A percentile compares a stretch with the other conserved stretches of the same genome.
Conservation (phyloP, 805 yeast species). For the Candida nanaspora region DNA sequence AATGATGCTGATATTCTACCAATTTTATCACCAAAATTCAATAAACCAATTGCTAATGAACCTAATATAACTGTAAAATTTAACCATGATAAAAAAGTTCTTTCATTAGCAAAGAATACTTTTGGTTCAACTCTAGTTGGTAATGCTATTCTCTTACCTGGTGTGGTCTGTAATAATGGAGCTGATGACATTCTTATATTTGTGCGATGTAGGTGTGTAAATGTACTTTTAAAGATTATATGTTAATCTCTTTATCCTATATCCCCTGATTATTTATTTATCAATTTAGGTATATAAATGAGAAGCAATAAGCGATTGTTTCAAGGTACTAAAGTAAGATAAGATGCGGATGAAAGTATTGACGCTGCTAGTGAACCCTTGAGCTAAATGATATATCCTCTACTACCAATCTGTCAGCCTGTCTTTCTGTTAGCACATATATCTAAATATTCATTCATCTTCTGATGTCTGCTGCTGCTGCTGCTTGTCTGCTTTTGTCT, state of each 20-base stretch:
- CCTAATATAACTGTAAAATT: conserved; percentile 98
- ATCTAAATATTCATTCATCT: too few species aligned
- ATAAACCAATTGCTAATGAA: conserved; percentile 89
- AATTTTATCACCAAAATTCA: conserved; percentile 91
- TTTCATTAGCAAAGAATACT: conserved; percentile 97
- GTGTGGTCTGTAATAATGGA: conserved; percentile 66
- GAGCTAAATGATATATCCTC: too few species aligned
- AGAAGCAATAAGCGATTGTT: too few species aligned
- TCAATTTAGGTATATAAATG: too few species aligned
- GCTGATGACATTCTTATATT: conserved; percentile 49
- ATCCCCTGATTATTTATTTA: too few species aligned
- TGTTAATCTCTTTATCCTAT: too few species aligned
- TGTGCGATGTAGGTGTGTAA: background rate
- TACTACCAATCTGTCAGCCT: background rate
- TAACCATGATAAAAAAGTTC: conserved; percentile 97
- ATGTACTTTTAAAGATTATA: too few species aligned
- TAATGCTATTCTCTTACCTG: conserved; percentile 89
- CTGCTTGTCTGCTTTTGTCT: too few species aligned
- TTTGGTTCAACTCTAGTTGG: conserved; percentile 99
- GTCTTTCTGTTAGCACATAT: background rate
- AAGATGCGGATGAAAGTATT: too few species aligned
- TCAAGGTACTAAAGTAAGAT: too few species aligned
- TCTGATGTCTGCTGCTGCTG: too few species aligned
- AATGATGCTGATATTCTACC: conserved; percentile 91
- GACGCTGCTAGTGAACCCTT: too few species aligned